Evolutionary conservation across 2,329 filamentous ascomycete species (phyloP).

Genomic region (Sordariomycetes sp.): DNA sequence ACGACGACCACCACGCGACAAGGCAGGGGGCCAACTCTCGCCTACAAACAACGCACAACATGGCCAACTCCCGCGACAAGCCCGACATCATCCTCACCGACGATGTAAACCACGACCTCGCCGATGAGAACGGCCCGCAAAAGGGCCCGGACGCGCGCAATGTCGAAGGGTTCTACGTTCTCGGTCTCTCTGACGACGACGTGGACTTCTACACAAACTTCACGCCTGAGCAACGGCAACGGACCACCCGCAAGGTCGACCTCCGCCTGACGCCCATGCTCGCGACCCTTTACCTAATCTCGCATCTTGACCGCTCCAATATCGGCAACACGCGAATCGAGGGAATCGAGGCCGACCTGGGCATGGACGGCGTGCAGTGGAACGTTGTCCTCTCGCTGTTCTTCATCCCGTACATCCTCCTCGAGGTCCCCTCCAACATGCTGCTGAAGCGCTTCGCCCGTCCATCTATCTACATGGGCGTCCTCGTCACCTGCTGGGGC

Average conservation of each 20-base stretch:
- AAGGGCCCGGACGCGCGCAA: background rate
- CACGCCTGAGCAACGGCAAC: background rate
- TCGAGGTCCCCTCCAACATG: constrained; percentile 53
- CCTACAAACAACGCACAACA: background rate
- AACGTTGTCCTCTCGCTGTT: constrained; percentile 16
- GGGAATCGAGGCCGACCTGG: constrained; percentile 17
- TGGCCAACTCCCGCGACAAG: background rate
- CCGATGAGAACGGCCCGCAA: background rate
- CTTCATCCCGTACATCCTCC: constrained; percentile 30
- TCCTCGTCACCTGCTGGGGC: constrained; percentile 45
- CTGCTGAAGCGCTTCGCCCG: constrained; percentile 48
- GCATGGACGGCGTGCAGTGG: constrained; percentile 44
- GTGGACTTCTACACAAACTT: background rate
- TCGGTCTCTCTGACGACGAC: background rate
- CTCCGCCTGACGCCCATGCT: constrained; percentile 53
- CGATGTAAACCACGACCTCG: background rate
- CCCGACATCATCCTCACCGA: background rate
- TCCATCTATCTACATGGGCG: constrained; percentile 53
- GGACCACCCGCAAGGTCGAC: constrained; percentile 46
- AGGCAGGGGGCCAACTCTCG: background rate
- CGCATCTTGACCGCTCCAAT: constrained; percentile 58
- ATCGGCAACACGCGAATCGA: constrained; percentile 42
- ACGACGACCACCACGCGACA: background rate
- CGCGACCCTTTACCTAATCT: constrained; percentile 54
- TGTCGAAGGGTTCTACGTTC: background rate